Evolutionary conservation across 1,139 yeast species (phyloP).

Genomic region (Geotrichum reessii): DNA sequence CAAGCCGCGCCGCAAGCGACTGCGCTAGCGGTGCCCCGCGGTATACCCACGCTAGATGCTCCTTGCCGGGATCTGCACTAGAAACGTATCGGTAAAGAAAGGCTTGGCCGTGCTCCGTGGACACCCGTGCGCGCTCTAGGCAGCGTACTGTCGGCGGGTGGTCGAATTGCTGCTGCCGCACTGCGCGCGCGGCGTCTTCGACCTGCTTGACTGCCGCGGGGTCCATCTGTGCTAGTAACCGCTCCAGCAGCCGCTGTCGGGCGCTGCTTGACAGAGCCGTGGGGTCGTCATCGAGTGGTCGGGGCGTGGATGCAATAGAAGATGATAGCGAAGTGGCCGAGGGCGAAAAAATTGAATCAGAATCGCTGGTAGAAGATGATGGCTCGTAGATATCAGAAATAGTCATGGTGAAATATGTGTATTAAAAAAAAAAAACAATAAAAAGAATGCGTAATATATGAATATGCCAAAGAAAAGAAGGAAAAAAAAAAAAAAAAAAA

Average conservation of each 20-base stretch:
- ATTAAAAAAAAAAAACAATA: not conserved
- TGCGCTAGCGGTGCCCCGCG: constrained; percentile 85
- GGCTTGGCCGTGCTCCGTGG: constrained; percentile 86
- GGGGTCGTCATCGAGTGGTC: constrained; percentile 3
- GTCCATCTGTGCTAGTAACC: constrained; percentile 9
- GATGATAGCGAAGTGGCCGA: not conserved
- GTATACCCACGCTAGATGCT: constrained; percentile 94
- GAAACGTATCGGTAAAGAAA: constrained; percentile 85
- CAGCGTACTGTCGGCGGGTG: constrained; percentile 72
- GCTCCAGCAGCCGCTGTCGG: constrained; percentile 9
- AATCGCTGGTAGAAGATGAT: not conserved
- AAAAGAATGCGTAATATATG: constrained; percentile 1
- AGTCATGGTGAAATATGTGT: not conserved
- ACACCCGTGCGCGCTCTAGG: constrained; percentile 86
- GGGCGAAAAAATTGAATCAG: constrained; percentile 2
- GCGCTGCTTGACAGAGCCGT: not conserved
- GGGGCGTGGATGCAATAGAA: not conserved
- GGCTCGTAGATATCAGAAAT: constrained; percentile 1
- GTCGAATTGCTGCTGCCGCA: constrained; percentile 25
- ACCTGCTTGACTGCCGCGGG: constrained; percentile 8
- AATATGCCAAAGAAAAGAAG: constrained; percentile 6
- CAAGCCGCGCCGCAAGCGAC: constrained; percentile 56
- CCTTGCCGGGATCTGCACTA: constrained; percentile 71
- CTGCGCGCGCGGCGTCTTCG: constrained; percentile 7
- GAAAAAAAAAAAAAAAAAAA: constrained; percentile 3